Conservation (phyloP, 2,329 filamentous ascomycete genomes). For the Cladorrhinum sp. region DNA sequence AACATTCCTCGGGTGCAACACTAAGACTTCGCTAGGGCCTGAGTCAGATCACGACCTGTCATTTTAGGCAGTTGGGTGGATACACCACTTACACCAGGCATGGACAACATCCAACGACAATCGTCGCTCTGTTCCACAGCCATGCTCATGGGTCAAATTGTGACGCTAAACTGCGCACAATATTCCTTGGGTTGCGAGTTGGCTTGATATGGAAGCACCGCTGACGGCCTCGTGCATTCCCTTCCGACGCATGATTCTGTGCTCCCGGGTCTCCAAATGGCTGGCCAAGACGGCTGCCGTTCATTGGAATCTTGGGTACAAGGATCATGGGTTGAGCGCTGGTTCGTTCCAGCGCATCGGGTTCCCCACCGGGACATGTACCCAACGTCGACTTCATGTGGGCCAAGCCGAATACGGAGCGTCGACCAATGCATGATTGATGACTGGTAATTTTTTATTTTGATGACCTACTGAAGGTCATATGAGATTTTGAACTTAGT, state of each 20-base stretch:
- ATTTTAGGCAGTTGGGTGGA: background rate
- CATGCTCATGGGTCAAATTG: background rate
- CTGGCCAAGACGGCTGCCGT: background rate
- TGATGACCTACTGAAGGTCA: too few species aligned
- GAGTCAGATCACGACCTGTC: background rate
- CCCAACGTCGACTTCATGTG: background rate
- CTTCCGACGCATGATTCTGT: background rate
- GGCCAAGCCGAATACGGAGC: background rate
- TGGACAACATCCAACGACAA: background rate
- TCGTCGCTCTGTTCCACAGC: background rate
- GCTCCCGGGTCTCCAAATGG: background rate
- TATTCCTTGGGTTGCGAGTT: background rate
- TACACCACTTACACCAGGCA: background rate
- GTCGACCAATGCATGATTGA: background rate
- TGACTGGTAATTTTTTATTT: background rate
- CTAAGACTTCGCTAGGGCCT: conserved; percentile 2
- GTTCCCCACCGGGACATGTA: background rate
- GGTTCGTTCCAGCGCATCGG: background rate
- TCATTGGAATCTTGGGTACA: background rate
- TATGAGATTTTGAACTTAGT: background rate
- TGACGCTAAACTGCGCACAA: conserved; percentile 2
- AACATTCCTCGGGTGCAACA: background rate
- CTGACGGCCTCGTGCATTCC: background rate
- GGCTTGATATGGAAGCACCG: background rate
- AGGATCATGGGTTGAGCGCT: background rate